phyloP scores from a whole-genome alignment of 306 rosid species.

The Quercus rubra region DNA sequence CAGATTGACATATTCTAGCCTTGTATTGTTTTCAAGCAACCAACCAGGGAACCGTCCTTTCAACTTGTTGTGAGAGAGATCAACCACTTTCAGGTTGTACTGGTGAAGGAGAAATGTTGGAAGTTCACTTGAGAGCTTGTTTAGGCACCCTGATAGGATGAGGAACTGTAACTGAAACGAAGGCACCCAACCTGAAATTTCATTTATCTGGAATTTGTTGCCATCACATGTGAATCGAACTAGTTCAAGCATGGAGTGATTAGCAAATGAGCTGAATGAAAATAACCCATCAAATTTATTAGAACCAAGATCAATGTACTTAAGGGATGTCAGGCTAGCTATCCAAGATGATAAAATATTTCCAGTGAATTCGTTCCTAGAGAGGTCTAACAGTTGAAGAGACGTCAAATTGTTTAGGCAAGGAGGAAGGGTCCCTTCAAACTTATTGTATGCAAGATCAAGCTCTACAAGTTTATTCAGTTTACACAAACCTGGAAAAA shows the following conservation, averaged over 20 bases:
- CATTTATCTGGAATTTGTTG: constrained; percentile 11
- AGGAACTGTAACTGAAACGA: constrained; percentile 13
- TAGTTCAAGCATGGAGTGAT: constrained; percentile 8
- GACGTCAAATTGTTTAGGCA: constrained; percentile 17
- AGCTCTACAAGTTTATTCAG: constrained; percentile 2
- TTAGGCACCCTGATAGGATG: not conserved
- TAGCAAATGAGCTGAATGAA: constrained; percentile 10
- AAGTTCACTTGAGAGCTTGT: not conserved
- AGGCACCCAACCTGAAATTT: not conserved
- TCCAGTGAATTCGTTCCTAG: constrained; percentile 4
- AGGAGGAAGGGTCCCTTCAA: constrained; percentile 10
- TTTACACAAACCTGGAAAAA: constrained; percentile 2
- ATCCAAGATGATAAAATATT: constrained; percentile 7
- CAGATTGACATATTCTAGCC: not conserved
- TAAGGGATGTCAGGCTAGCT: not conserved
- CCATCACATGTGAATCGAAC: not conserved
- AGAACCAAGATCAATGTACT: not conserved
- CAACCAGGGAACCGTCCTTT: not conserved
- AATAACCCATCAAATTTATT: constrained; percentile 19
- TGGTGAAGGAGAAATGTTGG: constrained; percentile 6
- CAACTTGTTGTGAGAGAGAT: not conserved
- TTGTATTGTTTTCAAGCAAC: constrained; percentile 1
- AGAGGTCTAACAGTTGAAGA: constrained; percentile 11
- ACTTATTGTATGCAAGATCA: not conserved
- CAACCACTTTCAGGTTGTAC: not conserved